Conservation (phyloP, 2,329 filamentous ascomycete genomes). For the Aspergillus hiratsukae region DNA sequence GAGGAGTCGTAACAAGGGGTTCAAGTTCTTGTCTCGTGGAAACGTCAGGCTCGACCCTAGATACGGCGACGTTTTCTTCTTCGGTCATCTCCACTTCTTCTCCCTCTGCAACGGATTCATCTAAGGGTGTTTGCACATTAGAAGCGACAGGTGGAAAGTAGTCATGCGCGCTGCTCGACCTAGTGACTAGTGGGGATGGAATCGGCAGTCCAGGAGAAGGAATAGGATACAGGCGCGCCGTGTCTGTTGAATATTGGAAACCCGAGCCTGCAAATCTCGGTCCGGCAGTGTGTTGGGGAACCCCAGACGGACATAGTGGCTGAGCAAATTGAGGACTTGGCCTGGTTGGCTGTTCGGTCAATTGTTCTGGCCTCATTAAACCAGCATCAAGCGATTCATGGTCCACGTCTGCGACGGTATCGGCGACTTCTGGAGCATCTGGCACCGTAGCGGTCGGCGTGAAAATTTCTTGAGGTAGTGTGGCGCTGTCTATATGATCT, state of each 20-base stretch:
- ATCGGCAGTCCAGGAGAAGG: constrained; percentile 37
- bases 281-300: not conserved
- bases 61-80: not conserved
- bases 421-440: not conserved
- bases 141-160: constrained; percentile 29
- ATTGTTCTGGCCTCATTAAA: constrained; percentile 1
- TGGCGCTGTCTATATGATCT: not conserved
- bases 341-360: not conserved
- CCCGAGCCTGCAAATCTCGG: constrained; percentile 1
- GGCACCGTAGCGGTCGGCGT: not conserved
- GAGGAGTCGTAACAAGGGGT: not conserved
- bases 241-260: constrained; percentile 25
- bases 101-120: not conserved
- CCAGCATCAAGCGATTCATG: constrained; percentile 7
- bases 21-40: not conserved
- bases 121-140: constrained; percentile 9
- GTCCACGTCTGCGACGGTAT: not conserved
- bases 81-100: not conserved
- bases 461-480: constrained; percentile 4
- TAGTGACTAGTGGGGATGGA: constrained; percentile 35
- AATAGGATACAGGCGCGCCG: constrained; percentile 36
- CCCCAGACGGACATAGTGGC: not conserved
- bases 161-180: constrained; percentile 19
- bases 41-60: not conserved
- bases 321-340: constrained; percentile 4